Evolutionary conservation across 78 protist genomes (phyloP), one percentile per base, ranked within the genome.

Genomic region (Emiliania huxleyi): DNA sequence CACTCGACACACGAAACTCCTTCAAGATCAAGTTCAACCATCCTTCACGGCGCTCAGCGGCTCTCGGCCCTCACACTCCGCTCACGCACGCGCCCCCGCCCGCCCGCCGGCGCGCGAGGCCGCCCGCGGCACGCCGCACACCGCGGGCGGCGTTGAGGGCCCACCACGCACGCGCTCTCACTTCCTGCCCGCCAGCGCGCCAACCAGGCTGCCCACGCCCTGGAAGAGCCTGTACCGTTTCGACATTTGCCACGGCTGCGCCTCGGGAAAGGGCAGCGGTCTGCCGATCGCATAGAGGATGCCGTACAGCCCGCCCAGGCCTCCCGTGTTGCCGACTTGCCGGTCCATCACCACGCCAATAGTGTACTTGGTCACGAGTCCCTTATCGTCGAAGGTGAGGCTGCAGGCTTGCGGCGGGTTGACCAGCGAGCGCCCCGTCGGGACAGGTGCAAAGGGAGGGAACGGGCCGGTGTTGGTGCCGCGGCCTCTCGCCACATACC

Each of bases 181-280:
- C n/a, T n/a, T 62, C 12, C 73, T 12, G 12, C 11, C 73, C 26
- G 12, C 26, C 33, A 62, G 73, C 73, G 12, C 2, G n/a, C n/a
- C 19, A 8, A 12, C 26, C n/a, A 62, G 73, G 12, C 19, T 62
- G 23, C 75, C 69, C 12, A 87, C 6, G 45, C 18, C 26, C 3
- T 44, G 12, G 55, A 87, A 45, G 6, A 26, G 25, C 43, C 91
- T 6, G 69, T 87, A 87, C 29, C 55, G 45, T 35, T 25, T 38
- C 44, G 71, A 45, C 69, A 45, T 43, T 26, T 49, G 4, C 91
- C 91, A 87, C 52, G 91, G 91, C 21, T 48, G 45, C 21, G 62
- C 91, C 91, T 87, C 91, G 26, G 91, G 91, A 26, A 87, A 87
- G 91, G 91, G 91, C 29, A 87, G 69, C 18, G 91, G 69, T 26